Evolutionary conservation across 2,329 filamentous ascomycete genomes (phyloP), one percentile per base, ranked within the genome.

Genomic region (Pyrenophora tritici-repentis): DNA sequence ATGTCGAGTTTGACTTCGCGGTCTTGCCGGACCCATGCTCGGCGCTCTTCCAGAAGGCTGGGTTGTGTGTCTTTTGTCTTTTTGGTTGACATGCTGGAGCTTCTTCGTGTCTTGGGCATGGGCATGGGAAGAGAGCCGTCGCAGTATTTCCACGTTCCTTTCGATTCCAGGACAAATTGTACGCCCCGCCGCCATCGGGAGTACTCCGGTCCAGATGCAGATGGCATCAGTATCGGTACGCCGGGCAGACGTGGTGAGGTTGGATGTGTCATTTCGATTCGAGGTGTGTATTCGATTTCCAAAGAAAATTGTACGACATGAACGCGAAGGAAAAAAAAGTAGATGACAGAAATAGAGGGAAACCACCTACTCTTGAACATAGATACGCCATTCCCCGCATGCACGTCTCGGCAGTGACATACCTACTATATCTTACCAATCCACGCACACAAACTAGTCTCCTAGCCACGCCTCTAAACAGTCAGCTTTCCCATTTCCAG

Each of bases 1-100:
- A 73, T 65, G 47, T 73, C 70, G 6, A 71, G 56, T 55, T 72
- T 73, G 36, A 70, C 68, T 32, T 72, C 71, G 16, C 71, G 63
- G 42, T 73, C 71, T 36, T 68, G 66, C 46, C 66, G 68, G 24
- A 68, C 61, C 71, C 71, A 73, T 13, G 64, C 62, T 53, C 62
- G 66, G 37, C 71, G 50, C 47, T 73, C 70, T 36, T 73, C 65
- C 18, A 73, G 57, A 17, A 73, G 53, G 36, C 62, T 51, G 10
- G 69, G 66, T 47, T 73, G 68, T 26, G 58, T 53, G 9, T 66
- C 61, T 22, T 61, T 47, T 16, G 56, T 59, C 6, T 50, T 47
- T 4, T 33, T 55, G 12, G 58, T 50, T 32, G 63, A 62, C 32
- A 59, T 56, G 45, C 56, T 24, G 8, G 29, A 55, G 39, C 56